A percentile compares a stretch with the other conserved stretches of the same genome.
phyloP scores from a whole-genome alignment of 176 grass and related monocot genomes.

The Areca catechu region DNA sequence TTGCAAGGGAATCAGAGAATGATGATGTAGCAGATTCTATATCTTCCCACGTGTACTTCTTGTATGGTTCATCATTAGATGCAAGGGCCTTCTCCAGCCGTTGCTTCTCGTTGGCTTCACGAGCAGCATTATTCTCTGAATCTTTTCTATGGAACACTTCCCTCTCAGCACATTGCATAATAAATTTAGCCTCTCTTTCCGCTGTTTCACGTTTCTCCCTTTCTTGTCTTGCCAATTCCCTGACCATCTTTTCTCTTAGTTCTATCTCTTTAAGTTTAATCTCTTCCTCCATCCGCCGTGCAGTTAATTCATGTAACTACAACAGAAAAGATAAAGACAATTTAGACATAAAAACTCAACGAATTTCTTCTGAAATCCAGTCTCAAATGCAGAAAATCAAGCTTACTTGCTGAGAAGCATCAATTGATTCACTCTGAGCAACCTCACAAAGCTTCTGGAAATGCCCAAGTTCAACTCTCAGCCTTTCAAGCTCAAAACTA shows the following conservation, averaged over 20 bases:
- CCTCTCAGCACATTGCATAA: constrained; percentile 14
- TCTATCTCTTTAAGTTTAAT: constrained; percentile 33
- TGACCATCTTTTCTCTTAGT: constrained; percentile 17
- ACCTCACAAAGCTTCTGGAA: constrained; percentile 25
- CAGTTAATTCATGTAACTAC: constrained; percentile 27
- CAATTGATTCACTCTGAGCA: constrained; percentile 23
- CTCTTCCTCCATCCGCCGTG: constrained; percentile 43
- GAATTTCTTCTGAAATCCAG: constrained; percentile 1
- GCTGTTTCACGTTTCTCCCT: constrained; percentile 25
- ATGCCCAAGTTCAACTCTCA: constrained; percentile 36
- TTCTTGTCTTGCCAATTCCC: constrained; percentile 28
- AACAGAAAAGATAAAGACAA: constrained; percentile 9
- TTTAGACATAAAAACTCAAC: background rate
- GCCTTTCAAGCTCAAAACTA: constrained; percentile 46
- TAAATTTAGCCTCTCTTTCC: constrained; percentile 23
- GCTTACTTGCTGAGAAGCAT: constrained; percentile 33
- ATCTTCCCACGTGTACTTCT: constrained; percentile 70
- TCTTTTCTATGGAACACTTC: constrained; percentile 14
- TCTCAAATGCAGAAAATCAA: background rate
- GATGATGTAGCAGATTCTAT: constrained; percentile 62
- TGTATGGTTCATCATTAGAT: constrained; percentile 18
- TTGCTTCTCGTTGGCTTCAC: constrained; percentile 28
- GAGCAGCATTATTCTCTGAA: constrained; percentile 20
- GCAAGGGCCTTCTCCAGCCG: constrained; percentile 1
- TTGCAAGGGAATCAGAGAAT: constrained; percentile 47